A percentile compares a stretch with the other conserved stretches of the same genome.
phyloP scores from a whole-genome alignment of 2,329 filamentous ascomycete genomes.

The Phoma sp. region DNA sequence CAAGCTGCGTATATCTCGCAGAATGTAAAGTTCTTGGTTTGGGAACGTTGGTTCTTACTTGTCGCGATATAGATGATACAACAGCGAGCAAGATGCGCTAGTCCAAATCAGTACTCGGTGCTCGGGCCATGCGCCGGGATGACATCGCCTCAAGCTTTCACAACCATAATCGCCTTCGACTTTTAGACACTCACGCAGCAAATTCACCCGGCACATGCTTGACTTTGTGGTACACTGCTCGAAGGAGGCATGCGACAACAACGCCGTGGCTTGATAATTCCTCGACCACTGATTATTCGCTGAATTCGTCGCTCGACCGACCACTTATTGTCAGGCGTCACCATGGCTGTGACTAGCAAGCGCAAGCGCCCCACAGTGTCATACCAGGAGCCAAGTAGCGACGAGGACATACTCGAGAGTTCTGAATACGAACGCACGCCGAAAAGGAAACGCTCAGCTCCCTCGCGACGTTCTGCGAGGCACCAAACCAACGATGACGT shows the following conservation, averaged over 20 bases:
- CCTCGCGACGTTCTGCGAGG: slow-evolving; percentile 35
- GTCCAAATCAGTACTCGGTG: no score
- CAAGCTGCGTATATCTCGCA: no score
- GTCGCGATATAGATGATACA: not conserved
- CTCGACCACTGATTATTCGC: not conserved
- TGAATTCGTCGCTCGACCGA: not conserved
- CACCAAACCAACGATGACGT: slow-evolving; percentile 23
- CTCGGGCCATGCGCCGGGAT: slow-evolving; percentile 1
- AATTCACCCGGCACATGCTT: not conserved
- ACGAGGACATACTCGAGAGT: slow-evolving; percentile 35
- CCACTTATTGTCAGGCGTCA: slow-evolving; percentile 3
- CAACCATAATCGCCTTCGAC: not conserved
- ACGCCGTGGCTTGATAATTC: slow-evolving; percentile 7
- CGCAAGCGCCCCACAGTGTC: slow-evolving; percentile 45
- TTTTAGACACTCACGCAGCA: not conserved
- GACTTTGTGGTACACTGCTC: not conserved
- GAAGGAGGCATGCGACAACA: slow-evolving; percentile 8
- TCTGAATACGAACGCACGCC: slow-evolving; percentile 21
- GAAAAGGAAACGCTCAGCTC: slow-evolving; percentile 23
- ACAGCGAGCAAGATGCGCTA: slow-evolving; percentile 2
- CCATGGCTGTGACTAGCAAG: slow-evolving; percentile 40
- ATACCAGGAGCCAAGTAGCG: slow-evolving; percentile 46
- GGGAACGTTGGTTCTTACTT: not conserved
- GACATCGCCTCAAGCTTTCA: slow-evolving; percentile 12
- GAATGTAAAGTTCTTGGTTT: no score